These are phyloP conservation scores for Boletus tylopilopsis DNA, from an alignment of 768 basidiomycete species.

Conservation along the genomic window DNA sequence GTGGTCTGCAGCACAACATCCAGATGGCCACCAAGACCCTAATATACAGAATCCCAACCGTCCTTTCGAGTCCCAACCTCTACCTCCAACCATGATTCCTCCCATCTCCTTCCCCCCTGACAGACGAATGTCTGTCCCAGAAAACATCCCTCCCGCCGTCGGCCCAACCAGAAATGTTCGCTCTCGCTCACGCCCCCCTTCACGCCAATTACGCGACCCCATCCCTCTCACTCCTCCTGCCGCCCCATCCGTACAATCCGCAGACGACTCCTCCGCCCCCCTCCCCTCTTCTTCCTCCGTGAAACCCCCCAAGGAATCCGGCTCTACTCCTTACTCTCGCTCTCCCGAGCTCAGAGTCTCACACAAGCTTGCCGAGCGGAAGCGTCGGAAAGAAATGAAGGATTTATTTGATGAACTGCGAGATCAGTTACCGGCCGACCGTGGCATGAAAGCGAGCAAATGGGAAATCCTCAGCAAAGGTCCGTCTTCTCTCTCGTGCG, in stretches of 20 bases:
- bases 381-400: slow-evolving; percentile 98
- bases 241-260: slow-evolving; percentile 30
- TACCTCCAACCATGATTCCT: slow-evolving; percentile 50
- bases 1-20: slow-evolving; percentile 56
- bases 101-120: slow-evolving; percentile 57
- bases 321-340: slow-evolving; percentile 85
- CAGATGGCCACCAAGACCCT: slow-evolving; percentile 45
- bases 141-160: slow-evolving; percentile 44
- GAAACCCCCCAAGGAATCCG: slow-evolving; percentile 44
- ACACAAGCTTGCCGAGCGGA: slow-evolving; percentile 96
- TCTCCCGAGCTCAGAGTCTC: slow-evolving; percentile 92
- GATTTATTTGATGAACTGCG: slow-evolving; percentile 95
- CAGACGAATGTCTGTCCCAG: slow-evolving; percentile 76
- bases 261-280: slow-evolving; percentile 42
- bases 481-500: slow-evolving; percentile 30
- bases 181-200: slow-evolving; percentile 69
- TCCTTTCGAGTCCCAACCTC: slow-evolving; percentile 47
- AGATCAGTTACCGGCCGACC: slow-evolving; percentile 87
- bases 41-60: slow-evolving; percentile 40
- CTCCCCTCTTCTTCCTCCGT: slow-evolving; percentile 31
- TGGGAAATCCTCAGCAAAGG: slow-evolving; percentile 99
- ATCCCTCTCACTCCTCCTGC: slow-evolving; percentile 39
- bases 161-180: slow-evolving; percentile 53
- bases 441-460: slow-evolving; percentile 95
- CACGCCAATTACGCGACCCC: slow-evolving; percentile 48